A percentile compares a stretch with the other conserved stretches of the same genome.
These are phyloP conservation scores for Blastobotrys persicus DNA, from an alignment of 1,139 yeast species.

Conservation along the genomic window DNA sequence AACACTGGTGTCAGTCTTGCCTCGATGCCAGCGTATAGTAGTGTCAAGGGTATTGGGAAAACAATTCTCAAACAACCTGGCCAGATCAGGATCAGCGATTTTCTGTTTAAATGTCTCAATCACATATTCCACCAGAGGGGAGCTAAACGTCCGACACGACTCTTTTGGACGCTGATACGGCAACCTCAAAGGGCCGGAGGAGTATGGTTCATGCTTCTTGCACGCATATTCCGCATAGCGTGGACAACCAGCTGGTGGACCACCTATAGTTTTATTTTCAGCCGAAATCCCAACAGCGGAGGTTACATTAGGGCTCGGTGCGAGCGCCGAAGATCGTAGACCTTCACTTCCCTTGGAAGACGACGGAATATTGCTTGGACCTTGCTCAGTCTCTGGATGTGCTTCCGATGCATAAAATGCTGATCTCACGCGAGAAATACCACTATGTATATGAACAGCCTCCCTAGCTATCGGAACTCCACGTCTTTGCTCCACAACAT, in stretches of 20 bases:
- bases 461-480: neutral
- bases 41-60: constrained; percentile 89
- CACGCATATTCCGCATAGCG: constrained; percentile 42
- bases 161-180: constrained; percentile 77
- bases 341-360: no score
- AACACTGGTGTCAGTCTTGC: constrained; percentile 28
- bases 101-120: constrained; percentile 52
- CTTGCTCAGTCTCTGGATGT: neutral
- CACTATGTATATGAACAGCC: neutral
- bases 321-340: no score
- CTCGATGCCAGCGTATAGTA: constrained; percentile 69
- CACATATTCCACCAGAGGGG: constrained; percentile 60
- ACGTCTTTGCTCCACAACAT: neutral
- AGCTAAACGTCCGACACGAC: constrained; percentile 69
- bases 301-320: no score
- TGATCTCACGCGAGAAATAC: neutral
- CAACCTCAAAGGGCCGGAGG: constrained; percentile 42
- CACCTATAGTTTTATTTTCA: neutral
- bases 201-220: constrained; percentile 34
- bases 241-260: constrained; percentile 38
- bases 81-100: constrained; percentile 62
- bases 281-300: neutral
- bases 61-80: constrained; percentile 74
- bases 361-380: no score
- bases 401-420: neutral